Conservation (phyloP, 495 filamentous ascomycete genomes). For the Sabuloglossum arenarium region DNA sequence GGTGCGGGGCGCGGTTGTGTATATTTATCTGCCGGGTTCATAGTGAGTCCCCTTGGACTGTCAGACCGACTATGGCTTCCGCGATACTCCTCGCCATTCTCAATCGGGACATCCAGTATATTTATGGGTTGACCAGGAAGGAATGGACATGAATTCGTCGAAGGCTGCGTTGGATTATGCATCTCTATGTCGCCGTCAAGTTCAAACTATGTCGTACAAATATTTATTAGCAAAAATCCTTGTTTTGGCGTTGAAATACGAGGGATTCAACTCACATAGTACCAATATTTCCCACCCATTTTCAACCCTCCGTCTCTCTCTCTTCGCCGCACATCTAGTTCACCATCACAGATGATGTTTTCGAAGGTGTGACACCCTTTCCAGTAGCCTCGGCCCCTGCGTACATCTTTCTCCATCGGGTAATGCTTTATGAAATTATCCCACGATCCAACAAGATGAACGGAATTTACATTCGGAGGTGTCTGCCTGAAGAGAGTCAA, state of each 20-base stretch:
- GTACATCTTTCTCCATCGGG: constrained; percentile 54
- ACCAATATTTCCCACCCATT: constrained; percentile 89
- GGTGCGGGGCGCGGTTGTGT: constrained; percentile 44
- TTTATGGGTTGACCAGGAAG: constrained; percentile 76
- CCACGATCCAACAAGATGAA: constrained; percentile 78
- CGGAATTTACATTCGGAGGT: constrained; percentile 40
- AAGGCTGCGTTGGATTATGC: constrained; percentile 45
- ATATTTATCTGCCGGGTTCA: constrained; percentile 61
- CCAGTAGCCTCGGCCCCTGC: constrained; percentile 54
- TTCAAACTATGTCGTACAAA: constrained; percentile 51
- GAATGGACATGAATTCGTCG: constrained; percentile 63
- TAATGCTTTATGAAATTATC: constrained; percentile 70
- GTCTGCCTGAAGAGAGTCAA: constrained; percentile 30
- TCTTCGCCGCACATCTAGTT: constrained; percentile 24
- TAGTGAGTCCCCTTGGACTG: constrained; percentile 31
- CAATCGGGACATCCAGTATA: constrained; percentile 55
- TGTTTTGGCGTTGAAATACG: neutral
- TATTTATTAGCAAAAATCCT: neutral
- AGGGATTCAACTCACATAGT: constrained; percentile 43
- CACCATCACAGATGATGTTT: constrained; percentile 67
- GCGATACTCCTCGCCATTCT: constrained; percentile 25
- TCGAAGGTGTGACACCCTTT: constrained; percentile 66
- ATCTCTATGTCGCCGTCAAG: constrained; percentile 54
- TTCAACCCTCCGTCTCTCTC: constrained; percentile 61
- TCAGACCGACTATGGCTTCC: constrained; percentile 26